Evolutionary conservation across 148 eudicot species (phyloP).

Genomic region (Silene conica): DNA sequence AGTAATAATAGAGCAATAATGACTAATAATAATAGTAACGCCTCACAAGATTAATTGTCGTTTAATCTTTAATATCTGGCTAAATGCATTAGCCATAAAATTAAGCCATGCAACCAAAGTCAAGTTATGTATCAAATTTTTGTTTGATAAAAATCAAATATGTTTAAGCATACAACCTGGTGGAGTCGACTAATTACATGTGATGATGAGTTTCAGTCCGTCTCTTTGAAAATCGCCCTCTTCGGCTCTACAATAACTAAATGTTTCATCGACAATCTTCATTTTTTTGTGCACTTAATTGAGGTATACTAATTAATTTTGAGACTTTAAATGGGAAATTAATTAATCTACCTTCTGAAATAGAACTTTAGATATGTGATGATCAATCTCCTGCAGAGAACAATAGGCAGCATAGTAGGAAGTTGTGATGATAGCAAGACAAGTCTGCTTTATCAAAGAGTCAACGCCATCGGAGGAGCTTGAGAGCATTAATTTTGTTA

Average conservation of each 20-base stretch:
- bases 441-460: constrained; percentile 40
- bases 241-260: neutral
- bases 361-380: constrained; percentile 62
- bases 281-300: neutral
- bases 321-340: neutral
- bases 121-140: too few species aligned
- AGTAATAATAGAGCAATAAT: too few species aligned
- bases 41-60: too few species aligned
- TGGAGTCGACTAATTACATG: neutral
- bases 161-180: neutral
- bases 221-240: neutral
- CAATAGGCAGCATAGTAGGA: constrained; percentile 58
- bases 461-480: constrained; percentile 32
- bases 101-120: too few species aligned
- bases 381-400: constrained; percentile 31
- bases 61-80: too few species aligned
- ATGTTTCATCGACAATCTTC: neutral
- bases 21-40: too few species aligned
- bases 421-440: constrained; percentile 48
- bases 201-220: neutral
- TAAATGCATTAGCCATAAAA: too few species aligned
- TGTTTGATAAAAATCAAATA: neutral
- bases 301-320: neutral
- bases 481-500: constrained; percentile 42
- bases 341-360: constrained; percentile 42